Evolutionary conservation across 1,284 basidiomycete genomes (phyloP), one percentile per base, ranked within the genome.

Genomic region (Lignosus rhinocerotis): DNA sequence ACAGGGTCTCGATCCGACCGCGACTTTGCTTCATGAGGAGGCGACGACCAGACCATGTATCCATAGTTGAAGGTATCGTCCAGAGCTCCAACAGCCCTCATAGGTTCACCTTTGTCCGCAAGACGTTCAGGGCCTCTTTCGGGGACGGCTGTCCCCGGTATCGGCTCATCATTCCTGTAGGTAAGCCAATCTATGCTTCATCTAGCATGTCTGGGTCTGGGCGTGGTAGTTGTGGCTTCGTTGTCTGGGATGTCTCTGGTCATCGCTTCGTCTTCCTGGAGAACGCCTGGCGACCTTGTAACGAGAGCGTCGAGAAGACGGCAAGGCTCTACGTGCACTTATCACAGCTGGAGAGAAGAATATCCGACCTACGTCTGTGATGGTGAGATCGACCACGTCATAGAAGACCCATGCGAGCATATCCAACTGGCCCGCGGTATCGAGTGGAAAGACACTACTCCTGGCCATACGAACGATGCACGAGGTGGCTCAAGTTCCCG

Each of bases 161-260:
- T 17, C 39, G 39, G n/a, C n/a, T 42, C 8, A 16, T 8, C 39
- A n/a, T 42, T 17, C 39, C 39, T 1, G 54, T 57, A 2, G 62
- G 50, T 4, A 59, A 55, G 17, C 59, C 62, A 0, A 34, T 42
- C 9, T 61, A 59, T 49, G 17, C 10, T 2, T 38, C 59, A 5
- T 41, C 48, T 0, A 51, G 56, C 1, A 34, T 57, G 25, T 25
- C 25, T 25, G 25, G 25, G 1, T 54, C 31, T 0, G 60, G 63
- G 5, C 60, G 61, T 3, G 55, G 46, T 0, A 65, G 60, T n/a
- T 55, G 56, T 30, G 55, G 63, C 6, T 62, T 60, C 55, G 30
- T 65, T 41, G 61, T 51, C 2, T 48, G 17, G 19, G 50, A 60
- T 21, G 31, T 52, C 6, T 30, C 12, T 2, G 46, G 33, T 5